These are phyloP conservation scores for Pseudogymnoascus sp. DNA, from an alignment of 2,329 filamentous ascomycete species.

Conservation along the genomic window DNA sequence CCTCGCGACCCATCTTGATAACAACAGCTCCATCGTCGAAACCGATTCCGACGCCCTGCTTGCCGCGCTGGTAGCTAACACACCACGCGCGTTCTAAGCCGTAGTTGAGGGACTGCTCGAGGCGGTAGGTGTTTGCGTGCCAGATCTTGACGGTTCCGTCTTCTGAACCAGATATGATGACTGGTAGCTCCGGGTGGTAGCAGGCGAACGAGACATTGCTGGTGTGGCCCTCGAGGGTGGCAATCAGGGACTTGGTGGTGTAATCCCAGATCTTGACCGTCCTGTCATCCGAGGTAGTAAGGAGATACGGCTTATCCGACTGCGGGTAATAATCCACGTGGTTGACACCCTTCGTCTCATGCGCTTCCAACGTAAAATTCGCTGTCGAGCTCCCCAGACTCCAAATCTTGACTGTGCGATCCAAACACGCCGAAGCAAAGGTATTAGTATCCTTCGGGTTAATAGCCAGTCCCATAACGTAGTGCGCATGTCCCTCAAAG, in stretches of 20 bases:
- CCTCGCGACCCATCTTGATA: constrained; percentile 93
- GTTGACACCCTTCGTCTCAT: constrained; percentile 96
- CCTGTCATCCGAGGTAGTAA: constrained; percentile 93
- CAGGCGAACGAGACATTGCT: constrained; percentile 98
- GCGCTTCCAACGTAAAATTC: constrained; percentile 94
- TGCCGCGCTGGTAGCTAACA: constrained; percentile 89
- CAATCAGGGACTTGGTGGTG: constrained; percentile 94
- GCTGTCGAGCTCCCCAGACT: constrained; percentile 87
- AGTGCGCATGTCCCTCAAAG: constrained; percentile 93
- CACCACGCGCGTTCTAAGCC: constrained; percentile 96
- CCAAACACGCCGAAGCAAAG: constrained; percentile 88
- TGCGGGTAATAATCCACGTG: constrained; percentile 86
- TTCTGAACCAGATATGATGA: constrained; percentile 97
- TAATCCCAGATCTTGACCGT: constrained; percentile 99
- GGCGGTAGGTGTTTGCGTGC: constrained; percentile 95
- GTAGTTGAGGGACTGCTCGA: constrained; percentile 95
- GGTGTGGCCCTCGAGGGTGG: constrained; percentile 91
- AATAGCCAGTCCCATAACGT: constrained; percentile 93
- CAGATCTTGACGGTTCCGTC: constrained; percentile 97
- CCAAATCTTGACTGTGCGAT: constrained; percentile 97
- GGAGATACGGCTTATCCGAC: constrained; percentile 74
- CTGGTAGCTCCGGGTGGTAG: constrained; percentile 92
- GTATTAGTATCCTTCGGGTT: constrained; percentile 97
- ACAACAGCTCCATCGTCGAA: constrained; percentile 98
- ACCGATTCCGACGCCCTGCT: constrained; percentile 89